Evolutionary conservation across 169 alveolate species (phyloP).

Genomic region (Theileria orientalis): DNA sequence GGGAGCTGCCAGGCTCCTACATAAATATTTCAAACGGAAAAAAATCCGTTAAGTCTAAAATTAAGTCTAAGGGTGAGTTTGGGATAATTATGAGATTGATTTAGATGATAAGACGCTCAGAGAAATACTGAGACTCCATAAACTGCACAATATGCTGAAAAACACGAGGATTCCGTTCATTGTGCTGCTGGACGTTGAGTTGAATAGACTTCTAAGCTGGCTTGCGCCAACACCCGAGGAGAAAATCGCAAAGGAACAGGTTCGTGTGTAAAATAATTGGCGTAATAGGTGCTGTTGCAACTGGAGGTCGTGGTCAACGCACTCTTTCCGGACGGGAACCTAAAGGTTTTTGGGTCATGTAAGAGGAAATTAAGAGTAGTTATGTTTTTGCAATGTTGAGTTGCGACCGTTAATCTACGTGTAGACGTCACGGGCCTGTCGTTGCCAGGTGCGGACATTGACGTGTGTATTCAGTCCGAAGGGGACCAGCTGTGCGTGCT

Average conservation of each 20-base stretch:
- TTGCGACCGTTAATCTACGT: background rate
- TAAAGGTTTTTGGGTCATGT: slow-evolving; percentile 64
- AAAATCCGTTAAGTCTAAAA: background rate
- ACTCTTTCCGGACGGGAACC: slow-evolving; percentile 49
- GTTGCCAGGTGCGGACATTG: slow-evolving; percentile 63
- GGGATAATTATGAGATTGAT: background rate
- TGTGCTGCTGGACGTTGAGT: slow-evolving; percentile 54
- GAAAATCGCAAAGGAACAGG: slow-evolving; percentile 49
- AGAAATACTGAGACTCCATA: slow-evolving; percentile 26
- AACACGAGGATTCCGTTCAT: slow-evolving; percentile 13
- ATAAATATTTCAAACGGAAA: slow-evolving; percentile 16
- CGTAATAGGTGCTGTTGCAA: slow-evolving; percentile 35
- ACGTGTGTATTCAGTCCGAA: slow-evolving; percentile 40
- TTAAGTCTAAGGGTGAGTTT: background rate
- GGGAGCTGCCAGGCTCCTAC: slow-evolving; percentile 23
- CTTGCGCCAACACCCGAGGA: slow-evolving; percentile 60
- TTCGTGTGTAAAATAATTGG: background rate
- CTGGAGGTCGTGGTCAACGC: slow-evolving; percentile 54
- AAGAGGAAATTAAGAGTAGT: background rate
- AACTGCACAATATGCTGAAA: slow-evolving; percentile 9
- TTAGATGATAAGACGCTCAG: slow-evolving; percentile 15
- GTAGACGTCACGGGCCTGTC: slow-evolving; percentile 61
- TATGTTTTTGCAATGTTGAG: background rate
- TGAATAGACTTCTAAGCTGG: slow-evolving; percentile 44
- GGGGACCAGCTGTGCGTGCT: slow-evolving; percentile 38